Base-by-base conservation (phyloP, 352 stramenopile species). In the Phytophthora multivora region DNA sequence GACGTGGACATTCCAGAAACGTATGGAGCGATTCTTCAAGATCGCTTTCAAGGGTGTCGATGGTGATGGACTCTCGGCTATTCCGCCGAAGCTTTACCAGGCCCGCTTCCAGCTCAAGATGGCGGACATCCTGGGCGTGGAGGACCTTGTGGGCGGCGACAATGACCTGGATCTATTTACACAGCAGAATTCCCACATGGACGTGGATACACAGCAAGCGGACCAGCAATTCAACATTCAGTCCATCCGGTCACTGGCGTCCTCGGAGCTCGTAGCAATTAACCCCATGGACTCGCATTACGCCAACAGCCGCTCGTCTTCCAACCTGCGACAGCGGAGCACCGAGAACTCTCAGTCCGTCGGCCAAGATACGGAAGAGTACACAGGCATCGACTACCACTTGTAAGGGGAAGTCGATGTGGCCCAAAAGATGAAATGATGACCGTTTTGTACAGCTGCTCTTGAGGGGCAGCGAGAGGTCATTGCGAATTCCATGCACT, bases 181-280 rank as follows among this genome's bases (percentile, higher is more conserved):
- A 31, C 83, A 93, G 63, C 87, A 96, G 66, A 92, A 91, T 66
- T 91, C 83, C 43, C 87, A 96, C 73, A 96, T 96, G 87, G 87
- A 96, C 56, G 66, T 96, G 13, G 83, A 93, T 46, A 91, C 83
- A 41, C 68, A 77, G 26, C 78, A 82, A 55, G 74, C 73, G 26
- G 75, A 85, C 55, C 73, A 83, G 23, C 73, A 81, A 47, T 72
- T 77, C 16, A 69, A 77, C 23, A 73, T 91, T n/a, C 79, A 90
- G 48, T 88, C 79, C 9, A 79, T 93, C 39, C 82, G 84, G 30
- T 86, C 81, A 59, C 63, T 93, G 38, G 59, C 74, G 28, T 86
- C 82, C 13, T 82, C 73, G 13, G 84, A 93, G 55, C 80, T 90
- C 25, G 72, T 89, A 30, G 74, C 82, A 13, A 63, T 84, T 16